These are phyloP conservation scores for Gomphus sp. DNA, from an alignment of 1,284 basidiomycete species.

Conservation along the genomic window DNA sequence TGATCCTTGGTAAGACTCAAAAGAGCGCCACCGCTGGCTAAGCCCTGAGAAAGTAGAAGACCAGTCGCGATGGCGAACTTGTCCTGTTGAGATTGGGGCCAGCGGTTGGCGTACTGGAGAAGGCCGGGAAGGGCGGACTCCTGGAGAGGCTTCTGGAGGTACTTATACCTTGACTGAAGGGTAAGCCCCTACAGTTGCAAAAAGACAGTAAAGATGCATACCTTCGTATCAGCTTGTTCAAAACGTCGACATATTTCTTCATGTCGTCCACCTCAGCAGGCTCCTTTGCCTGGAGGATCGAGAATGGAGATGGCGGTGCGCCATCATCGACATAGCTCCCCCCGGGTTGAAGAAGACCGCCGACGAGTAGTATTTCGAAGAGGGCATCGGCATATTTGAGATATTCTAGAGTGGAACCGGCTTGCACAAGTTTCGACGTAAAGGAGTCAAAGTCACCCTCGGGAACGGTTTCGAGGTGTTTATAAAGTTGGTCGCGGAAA, in stretches of 20 bases:
- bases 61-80: conserved; percentile 80
- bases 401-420: conserved; percentile 85
- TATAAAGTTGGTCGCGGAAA: conserved; percentile 93
- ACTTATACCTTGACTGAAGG: conserved; percentile 73
- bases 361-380: conserved; percentile 91
- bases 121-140: conserved; percentile 75
- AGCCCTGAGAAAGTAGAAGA: conserved; percentile 74
- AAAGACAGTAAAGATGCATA: conserved; percentile 23
- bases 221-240: conserved; percentile 94
- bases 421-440: conserved; percentile 81
- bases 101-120: conserved; percentile 84
- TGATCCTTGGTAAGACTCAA: conserved; percentile 86
- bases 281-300: conserved; percentile 73
- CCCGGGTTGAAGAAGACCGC: conserved; percentile 92
- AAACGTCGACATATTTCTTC: conserved; percentile 86
- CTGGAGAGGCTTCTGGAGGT: conserved; percentile 94
- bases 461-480: conserved; percentile 84
- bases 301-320: conserved; percentile 73
- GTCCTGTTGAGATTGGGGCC: conserved; percentile 65
- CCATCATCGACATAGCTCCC: conserved; percentile 86
- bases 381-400: conserved; percentile 94
- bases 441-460: conserved; percentile 77
- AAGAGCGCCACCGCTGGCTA: conserved; percentile 70
- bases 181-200: background rate
- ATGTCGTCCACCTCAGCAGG: conserved; percentile 74